A percentile compares a stretch with the other conserved stretches of the same genome.
phyloP scores from a whole-genome alignment of 495 filamentous ascomycete species.

The Lasiosphaeriaceae sp. region DNA sequence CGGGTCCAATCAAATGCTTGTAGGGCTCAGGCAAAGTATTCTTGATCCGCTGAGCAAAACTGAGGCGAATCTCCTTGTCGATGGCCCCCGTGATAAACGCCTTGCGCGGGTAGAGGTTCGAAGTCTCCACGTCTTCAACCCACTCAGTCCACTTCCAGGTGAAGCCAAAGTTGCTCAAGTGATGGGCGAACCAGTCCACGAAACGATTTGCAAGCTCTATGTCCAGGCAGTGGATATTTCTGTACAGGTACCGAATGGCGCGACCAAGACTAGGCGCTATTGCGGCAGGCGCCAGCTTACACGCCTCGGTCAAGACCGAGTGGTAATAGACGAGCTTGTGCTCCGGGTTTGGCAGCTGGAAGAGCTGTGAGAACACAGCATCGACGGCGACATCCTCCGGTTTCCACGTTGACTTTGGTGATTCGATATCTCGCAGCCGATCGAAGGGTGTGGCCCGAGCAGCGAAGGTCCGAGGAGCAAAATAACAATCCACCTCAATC shows the following conservation, averaged over 20 bases:
- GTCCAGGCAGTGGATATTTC: constrained; percentile 74
- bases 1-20: constrained; percentile 72
- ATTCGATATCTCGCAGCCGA: constrained; percentile 70
- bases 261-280: constrained; percentile 93
- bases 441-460: constrained; percentile 91
- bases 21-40: constrained; percentile 87
- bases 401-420: constrained; percentile 82
- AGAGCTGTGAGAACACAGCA: constrained; percentile 91
- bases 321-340: constrained; percentile 98
- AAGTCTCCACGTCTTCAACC: constrained; percentile 79
- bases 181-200: constrained; percentile 96
- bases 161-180: constrained; percentile 98
- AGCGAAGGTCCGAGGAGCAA: constrained; percentile 80
- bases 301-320: constrained; percentile 86
- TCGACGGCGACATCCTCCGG: constrained; percentile 97
- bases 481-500: constrained; percentile 94
- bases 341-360: constrained; percentile 79
- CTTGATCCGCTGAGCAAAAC: constrained; percentile 93
- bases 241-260: constrained; percentile 89
- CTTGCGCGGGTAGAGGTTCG: constrained; percentile 78
- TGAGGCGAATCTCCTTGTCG: constrained; percentile 95
- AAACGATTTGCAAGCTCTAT: constrained; percentile 83
- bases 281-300: constrained; percentile 90
- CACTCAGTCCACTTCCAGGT: constrained; percentile 99
- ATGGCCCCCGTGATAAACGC: constrained; percentile 85